These are phyloP conservation scores for Mucor irregularis DNA, from an alignment of 371 early-diverging fungal species.

Conservation along the genomic window DNA sequence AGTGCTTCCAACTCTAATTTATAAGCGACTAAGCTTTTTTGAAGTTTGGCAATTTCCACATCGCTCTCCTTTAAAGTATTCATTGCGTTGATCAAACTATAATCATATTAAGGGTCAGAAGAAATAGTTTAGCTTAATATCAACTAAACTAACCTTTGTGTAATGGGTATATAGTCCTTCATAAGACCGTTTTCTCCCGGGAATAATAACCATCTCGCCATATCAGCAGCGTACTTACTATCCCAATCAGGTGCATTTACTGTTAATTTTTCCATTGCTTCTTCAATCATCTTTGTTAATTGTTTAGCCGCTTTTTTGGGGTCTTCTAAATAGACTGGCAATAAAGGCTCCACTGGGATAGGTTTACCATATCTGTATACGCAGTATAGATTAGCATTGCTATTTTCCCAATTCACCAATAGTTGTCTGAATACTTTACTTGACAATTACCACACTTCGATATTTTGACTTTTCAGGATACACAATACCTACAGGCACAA, in stretches of 20 bases:
- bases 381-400: too few relatives aligned
- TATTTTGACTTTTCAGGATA: conserved; percentile 62
- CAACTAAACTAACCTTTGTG: conserved; percentile 55
- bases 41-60: conserved; percentile 34
- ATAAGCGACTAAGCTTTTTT: conserved; percentile 45
- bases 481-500: conserved; percentile 58
- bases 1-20: conserved; percentile 41
- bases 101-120: too few relatives aligned
- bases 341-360: conserved; percentile 47
- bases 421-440: conserved; percentile 29
- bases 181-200: conserved; percentile 42
- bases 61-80: conserved; percentile 25
- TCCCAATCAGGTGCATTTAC: conserved; percentile 59
- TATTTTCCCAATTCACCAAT: background rate
- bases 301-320: conserved; percentile 50
- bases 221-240: conserved; percentile 49
- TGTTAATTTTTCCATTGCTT: conserved; percentile 39
- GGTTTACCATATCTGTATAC: conserved; percentile 51
- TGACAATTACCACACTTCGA: conserved; percentile 52
- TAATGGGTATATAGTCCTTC: conserved; percentile 52
- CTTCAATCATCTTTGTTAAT: conserved; percentile 42
- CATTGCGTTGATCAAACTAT: conserved; percentile 49
- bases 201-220: conserved; percentile 53
- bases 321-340: conserved; percentile 46
- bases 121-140: too few relatives aligned